phyloP scores from a whole-genome alignment of 129 eudicot species.

The Flaveria ramosissima region DNA sequence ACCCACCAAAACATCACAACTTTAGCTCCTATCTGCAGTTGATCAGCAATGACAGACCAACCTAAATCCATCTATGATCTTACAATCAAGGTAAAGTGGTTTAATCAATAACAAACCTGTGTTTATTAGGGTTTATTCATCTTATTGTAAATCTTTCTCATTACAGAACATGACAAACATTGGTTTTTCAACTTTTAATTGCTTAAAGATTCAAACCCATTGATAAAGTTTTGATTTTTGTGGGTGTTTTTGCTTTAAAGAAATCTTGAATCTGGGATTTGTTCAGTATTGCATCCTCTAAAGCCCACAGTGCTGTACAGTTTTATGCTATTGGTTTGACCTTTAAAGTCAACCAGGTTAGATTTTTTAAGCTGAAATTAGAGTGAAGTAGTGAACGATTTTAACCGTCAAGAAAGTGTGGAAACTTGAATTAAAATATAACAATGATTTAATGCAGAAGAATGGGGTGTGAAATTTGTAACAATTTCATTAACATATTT shows the following conservation, averaged over 20 bases:
- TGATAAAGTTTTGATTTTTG: neutral
- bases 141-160: neutral
- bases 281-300: neutral
- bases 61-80: conserved; percentile 38
- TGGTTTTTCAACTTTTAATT: conserved; percentile 12
- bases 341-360: conserved; percentile 28
- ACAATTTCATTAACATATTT: neutral
- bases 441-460: neutral
- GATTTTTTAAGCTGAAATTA: neutral
- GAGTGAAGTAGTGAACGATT: no score
- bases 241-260: neutral
- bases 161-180: neutral
- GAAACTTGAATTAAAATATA: neutral
- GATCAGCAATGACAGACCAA: conserved; percentile 23
- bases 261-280: conserved; percentile 16
- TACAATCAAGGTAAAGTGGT: conserved; percentile 35
- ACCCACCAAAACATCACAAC: neutral
- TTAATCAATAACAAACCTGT: neutral
- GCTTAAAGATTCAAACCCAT: conserved; percentile 18
- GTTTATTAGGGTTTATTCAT: neutral
- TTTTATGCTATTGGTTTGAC: conserved; percentile 20
- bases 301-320: no score
- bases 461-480: neutral
- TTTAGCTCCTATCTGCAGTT: neutral
- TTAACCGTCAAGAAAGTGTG: neutral